Conservation (phyloP, 2,329 filamentous ascomycete species). For the Trichoderma oligosporum region DNA sequence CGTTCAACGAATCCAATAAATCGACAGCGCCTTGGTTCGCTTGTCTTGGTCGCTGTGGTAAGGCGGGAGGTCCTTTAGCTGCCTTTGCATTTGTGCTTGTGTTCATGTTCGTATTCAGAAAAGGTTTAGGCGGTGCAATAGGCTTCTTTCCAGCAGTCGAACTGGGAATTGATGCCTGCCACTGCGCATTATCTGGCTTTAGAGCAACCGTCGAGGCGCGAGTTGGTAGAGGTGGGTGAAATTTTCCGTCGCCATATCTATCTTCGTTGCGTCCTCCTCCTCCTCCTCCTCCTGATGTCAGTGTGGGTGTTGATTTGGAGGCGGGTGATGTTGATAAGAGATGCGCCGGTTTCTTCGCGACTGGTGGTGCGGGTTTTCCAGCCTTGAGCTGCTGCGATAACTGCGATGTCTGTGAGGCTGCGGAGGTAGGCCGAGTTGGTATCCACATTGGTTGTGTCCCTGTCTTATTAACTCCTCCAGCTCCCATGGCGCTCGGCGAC, state of each 20-base stretch:
- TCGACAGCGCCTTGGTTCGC: conserved; percentile 34
- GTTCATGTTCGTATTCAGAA: conserved; percentile 24
- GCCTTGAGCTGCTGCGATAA: conserved; percentile 31
- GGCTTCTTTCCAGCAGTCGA: conserved; percentile 27
- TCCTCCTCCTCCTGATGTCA: conserved; percentile 1
- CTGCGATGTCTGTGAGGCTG: conserved; percentile 35
- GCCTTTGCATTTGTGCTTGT: conserved; percentile 25
- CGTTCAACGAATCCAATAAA: conserved; percentile 47
- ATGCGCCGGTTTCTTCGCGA: conserved; percentile 62
- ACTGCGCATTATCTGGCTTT: conserved; percentile 8
- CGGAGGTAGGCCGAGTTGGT: conserved; percentile 33
- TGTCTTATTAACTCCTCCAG: conserved; percentile 21
- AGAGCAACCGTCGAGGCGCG: conserved; percentile 10
- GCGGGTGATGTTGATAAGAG: conserved; percentile 36
- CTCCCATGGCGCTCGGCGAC: conserved; percentile 20
- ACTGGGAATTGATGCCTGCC: conserved; percentile 16
- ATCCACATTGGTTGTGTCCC: conserved; percentile 29
- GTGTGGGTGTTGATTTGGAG: conserved; percentile 20
- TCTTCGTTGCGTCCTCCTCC: conserved; percentile 1
- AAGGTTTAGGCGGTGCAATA: conserved; percentile 25
- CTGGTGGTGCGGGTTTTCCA: conserved; percentile 48
- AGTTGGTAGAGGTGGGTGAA: conserved; percentile 12
- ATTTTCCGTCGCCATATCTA: conserved; percentile 23
- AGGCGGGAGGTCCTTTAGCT: conserved; percentile 24
- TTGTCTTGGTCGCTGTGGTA: conserved; percentile 25